Conservation (phyloP, 129 eudicot species). For the Heracleum sosnowskyi region DNA sequence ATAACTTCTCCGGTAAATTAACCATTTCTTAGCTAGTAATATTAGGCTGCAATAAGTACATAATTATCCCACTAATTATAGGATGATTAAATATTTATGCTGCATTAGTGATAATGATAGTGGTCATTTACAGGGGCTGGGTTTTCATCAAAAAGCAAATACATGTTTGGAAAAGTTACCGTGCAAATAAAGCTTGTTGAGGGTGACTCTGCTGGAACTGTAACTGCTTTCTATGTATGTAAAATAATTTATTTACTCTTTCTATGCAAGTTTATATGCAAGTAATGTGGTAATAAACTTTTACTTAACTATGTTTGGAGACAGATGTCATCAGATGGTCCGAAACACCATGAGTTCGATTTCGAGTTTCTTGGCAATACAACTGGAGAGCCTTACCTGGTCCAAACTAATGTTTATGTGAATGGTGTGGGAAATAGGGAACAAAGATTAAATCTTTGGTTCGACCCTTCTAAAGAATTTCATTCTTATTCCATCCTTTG, state of each 20-base stretch:
- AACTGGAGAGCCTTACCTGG: constrained; percentile 82
- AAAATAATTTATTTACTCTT: neutral
- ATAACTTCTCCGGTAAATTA: constrained; percentile 66
- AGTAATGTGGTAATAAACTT: no score
- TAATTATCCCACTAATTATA: no score
- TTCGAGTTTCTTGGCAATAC: constrained; percentile 89
- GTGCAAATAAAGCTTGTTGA: constrained; percentile 79
- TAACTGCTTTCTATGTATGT: constrained; percentile 89
- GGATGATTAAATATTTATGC: neutral
- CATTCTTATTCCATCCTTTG: constrained; percentile 75
- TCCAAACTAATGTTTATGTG: constrained; percentile 87
- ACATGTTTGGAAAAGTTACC: constrained; percentile 88
- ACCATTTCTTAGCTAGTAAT: neutral
- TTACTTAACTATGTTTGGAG: no score
- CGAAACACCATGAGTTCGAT: constrained; percentile 86
- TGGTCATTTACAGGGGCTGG: constrained; percentile 70
- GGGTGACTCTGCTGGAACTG: constrained; percentile 99
- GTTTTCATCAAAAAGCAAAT: constrained; percentile 77
- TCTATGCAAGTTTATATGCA: no score
- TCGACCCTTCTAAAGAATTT: constrained; percentile 84
- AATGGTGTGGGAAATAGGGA: constrained; percentile 95
- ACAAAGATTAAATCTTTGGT: constrained; percentile 85
- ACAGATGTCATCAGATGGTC: constrained; percentile 96
- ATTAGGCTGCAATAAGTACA: neutral
- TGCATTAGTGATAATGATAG: neutral